Base-by-base conservation (phyloP, 495 filamentous ascomycete genomes). In the Aspergillus saccharolyticus region DNA sequence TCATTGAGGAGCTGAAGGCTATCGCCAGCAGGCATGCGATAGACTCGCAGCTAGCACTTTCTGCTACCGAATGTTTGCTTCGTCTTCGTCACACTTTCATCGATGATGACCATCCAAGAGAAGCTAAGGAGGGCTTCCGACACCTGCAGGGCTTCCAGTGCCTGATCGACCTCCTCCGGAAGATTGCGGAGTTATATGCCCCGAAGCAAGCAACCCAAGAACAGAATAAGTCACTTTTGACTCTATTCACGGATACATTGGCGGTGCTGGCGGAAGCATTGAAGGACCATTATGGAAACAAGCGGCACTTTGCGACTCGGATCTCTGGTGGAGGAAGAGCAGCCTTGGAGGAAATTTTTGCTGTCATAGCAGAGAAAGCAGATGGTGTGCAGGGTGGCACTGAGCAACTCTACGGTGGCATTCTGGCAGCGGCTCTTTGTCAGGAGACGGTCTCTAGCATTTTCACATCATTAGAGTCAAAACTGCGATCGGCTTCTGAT, bases 341-440 rank as follows among this genome's bases (percentile, higher is more conserved):
- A 54, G 83, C 83, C n/a, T 67, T 97, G 55, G 84, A 94, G 60
- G 83, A 87, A 57, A 78, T 79, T 12, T 78, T 93, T 56, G 75
- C 56, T 77, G 77, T 68, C 77, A 80, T 74, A 79, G 85, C 57
- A 68, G 84, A 60, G 75, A 85, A 60, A 80, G 81, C 57, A 59
- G 66, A 66, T 53, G 54, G 57, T 47, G 76, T 70, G 16, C 78
- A 83, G 42, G 75, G 78, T n/a, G 83, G 85, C 53, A 81, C 82
- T 57, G 85, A 89, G 49, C 87, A 90, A 66, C 74, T 96, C 1
- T 95, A 95, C 73, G 90, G 91, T 16, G 83, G 85, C 60, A 80
- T 97, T n/a, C 76, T 97, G 52, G 84, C 89, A 6, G 91, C 93
- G 65, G 85, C 87, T 8, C 71, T 96, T 42, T 89, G 90, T 53